phyloP scores from a whole-genome alignment of 768 basidiomycete genomes.

The Asterophora lycoperdoides region DNA sequence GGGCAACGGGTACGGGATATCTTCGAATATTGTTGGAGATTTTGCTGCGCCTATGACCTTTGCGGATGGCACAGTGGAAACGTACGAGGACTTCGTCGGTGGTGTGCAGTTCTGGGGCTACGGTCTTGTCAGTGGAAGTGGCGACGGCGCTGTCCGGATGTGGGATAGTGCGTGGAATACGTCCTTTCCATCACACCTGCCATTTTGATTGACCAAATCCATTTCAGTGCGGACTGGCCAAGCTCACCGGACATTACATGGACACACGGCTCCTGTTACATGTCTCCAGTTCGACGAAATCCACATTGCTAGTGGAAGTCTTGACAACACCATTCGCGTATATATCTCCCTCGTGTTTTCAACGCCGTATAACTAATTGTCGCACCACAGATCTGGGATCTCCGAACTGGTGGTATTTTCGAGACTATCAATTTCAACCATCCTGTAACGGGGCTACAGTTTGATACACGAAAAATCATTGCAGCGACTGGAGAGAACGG shows the following conservation, averaged over 20 bases:
- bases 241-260: slow-evolving; percentile 86
- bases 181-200: neutral
- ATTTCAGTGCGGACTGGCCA: slow-evolving; percentile 92
- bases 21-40: slow-evolving; percentile 51
- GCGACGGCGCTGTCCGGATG: slow-evolving; percentile 96
- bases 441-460: slow-evolving; percentile 87
- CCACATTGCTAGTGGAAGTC: slow-evolving; percentile 86
- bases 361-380: too few relatives aligned
- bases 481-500: slow-evolving; percentile 93
- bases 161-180: slow-evolving; percentile 85
- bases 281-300: slow-evolving; percentile 96
- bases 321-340: slow-evolving; percentile 91
- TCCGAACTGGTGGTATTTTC: slow-evolving; percentile 81
- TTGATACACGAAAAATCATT: slow-evolving; percentile 90
- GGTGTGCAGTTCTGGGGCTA: slow-evolving; percentile 99
- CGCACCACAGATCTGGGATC: slow-evolving; percentile 92
- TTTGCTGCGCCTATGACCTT: slow-evolving; percentile 85
- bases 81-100: slow-evolving; percentile 97
- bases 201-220: neutral
- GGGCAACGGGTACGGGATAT: slow-evolving; percentile 47
- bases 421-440: slow-evolving; percentile 91
- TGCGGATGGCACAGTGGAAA: slow-evolving; percentile 88
- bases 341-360: slow-evolving; percentile 25
- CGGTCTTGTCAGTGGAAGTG: slow-evolving; percentile 93
- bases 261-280: slow-evolving; percentile 91